Evolutionary conservation across 2,329 filamentous ascomycete species (phyloP).

Genomic region (Monosporascus sp.): DNA sequence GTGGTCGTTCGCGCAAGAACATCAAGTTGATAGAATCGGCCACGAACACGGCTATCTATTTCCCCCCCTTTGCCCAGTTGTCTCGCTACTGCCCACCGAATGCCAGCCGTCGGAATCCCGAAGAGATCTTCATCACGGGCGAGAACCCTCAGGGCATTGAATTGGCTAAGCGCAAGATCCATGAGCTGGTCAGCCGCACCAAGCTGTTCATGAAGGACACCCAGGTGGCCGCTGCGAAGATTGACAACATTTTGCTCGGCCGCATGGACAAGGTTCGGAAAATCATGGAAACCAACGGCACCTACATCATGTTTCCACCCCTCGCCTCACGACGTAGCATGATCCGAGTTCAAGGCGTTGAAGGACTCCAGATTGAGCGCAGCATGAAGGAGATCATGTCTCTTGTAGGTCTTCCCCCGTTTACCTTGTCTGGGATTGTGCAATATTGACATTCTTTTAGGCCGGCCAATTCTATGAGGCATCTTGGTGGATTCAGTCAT

Average conservation of each 20-base stretch:
- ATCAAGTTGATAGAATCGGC: conserved; percentile 96
- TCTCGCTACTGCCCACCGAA: conserved; percentile 85
- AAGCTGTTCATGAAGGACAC: conserved; percentile 91
- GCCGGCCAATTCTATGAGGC: conserved; percentile 97
- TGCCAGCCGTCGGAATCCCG: conserved; percentile 74
- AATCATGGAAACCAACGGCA: conserved; percentile 94
- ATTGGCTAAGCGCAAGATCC: conserved; percentile 84
- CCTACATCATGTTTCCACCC: conserved; percentile 86
- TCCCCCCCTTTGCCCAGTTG: conserved; percentile 87
- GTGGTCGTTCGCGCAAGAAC: conserved; percentile 90
- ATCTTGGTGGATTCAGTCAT: conserved; percentile 87
- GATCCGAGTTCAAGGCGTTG: conserved; percentile 86
- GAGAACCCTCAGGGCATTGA: conserved; percentile 79
- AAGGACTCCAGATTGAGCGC: conserved; percentile 89
- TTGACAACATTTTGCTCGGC: conserved; percentile 87
- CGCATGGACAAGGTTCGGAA: conserved; percentile 95
- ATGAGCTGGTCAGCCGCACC: conserved; percentile 74
- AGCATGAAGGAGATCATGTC: conserved; percentile 96
- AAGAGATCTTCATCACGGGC: conserved; percentile 93
- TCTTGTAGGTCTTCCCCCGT: conserved; percentile 53
- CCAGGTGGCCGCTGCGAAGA: conserved; percentile 81
- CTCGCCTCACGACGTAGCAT: conserved; percentile 79
- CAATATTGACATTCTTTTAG: conserved; percentile 38
- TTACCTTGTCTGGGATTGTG: background rate
- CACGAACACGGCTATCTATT: conserved; percentile 96